Conservation (phyloP, 176 grass and related monocot genomes). For the Oryza meridionalis region DNA sequence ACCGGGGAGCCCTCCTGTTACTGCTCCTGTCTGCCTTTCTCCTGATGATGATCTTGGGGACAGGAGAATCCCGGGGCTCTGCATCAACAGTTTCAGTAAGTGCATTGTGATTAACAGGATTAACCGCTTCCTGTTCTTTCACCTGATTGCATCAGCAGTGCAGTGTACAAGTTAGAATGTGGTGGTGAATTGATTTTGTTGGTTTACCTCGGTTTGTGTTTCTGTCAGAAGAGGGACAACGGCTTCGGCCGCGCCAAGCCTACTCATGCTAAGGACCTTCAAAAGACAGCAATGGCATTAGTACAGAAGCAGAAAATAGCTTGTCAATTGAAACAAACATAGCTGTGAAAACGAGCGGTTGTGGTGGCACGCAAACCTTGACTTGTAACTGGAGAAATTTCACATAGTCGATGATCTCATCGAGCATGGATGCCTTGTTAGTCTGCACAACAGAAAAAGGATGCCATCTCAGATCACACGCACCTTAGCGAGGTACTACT, state of each 20-base stretch:
- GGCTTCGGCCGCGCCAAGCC: constrained; percentile 67
- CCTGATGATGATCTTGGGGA: constrained; percentile 33
- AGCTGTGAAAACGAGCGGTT: background rate
- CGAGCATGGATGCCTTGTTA: constrained; percentile 83
- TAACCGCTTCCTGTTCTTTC: background rate
- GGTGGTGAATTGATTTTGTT: background rate
- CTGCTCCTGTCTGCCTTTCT: background rate
- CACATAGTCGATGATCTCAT: constrained; percentile 86
- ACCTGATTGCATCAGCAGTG: background rate
- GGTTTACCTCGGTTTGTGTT: constrained; percentile 55
- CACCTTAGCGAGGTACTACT: background rate
- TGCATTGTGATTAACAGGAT: background rate
- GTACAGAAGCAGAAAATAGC: background rate
- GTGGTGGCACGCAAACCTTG: constrained; percentile 41
- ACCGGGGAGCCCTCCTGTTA: background rate
- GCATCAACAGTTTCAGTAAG: background rate
- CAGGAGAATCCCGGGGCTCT: constrained; percentile 33
- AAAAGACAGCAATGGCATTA: background rate
- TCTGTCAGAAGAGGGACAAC: constrained; percentile 71
- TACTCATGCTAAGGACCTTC: constrained; percentile 90
- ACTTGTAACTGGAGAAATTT: constrained; percentile 89
- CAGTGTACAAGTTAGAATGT: background rate
- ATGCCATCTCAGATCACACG: constrained; percentile 14
- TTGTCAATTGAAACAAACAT: background rate
- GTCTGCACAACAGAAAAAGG: constrained; percentile 41